These are phyloP conservation scores for Malania oleifera DNA, from an alignment of 164 flowering plant genomes.

Conservation along the genomic window DNA sequence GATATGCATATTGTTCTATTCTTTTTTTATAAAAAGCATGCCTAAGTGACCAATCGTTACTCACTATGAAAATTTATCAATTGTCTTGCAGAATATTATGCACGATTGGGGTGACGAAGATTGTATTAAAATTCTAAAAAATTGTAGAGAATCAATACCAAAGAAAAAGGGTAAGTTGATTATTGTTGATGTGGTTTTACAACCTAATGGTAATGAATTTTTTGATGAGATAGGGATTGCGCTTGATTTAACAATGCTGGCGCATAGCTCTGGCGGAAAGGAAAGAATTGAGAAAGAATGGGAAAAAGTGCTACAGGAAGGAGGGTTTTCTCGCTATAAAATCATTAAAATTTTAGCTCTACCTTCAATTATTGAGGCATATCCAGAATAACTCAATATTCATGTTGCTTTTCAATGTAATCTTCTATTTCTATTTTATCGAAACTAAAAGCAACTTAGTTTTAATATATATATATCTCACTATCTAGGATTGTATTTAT, in stretches of 20 bases:
- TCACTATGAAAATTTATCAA: not conserved
- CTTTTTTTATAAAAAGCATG: too few species aligned
- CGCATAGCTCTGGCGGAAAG: constrained; percentile 24
- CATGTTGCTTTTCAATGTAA: too few species aligned
- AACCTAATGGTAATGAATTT: constrained; percentile 14
- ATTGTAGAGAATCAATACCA: constrained; percentile 29
- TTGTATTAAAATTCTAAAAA: constrained; percentile 35
- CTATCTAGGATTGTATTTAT: too few species aligned
- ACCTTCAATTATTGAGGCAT: constrained; percentile 38
- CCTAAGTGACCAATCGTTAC: too few species aligned
- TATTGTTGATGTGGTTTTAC: constrained; percentile 27
- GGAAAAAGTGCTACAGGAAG: constrained; percentile 26
- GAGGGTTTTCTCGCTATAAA: constrained; percentile 32
- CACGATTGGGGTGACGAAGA: constrained; percentile 48
- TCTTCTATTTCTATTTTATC: too few species aligned
- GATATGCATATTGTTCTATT: too few species aligned
- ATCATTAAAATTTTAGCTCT: constrained; percentile 26
- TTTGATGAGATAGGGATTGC: constrained; percentile 18
- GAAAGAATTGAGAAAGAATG: constrained; percentile 39
- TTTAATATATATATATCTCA: too few species aligned
- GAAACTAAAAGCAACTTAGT: too few species aligned
- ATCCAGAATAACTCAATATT: constrained; percentile 19
- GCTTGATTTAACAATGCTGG: constrained; percentile 33
- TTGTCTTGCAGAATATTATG: constrained; percentile 33
- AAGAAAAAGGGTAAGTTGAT: constrained; percentile 32